Percentiles rank a stretch among this genome's conserved stretches.
Evolutionary conservation across 345 rosid genomes (phyloP).

Genomic region (Ceriops tagal): DNA sequence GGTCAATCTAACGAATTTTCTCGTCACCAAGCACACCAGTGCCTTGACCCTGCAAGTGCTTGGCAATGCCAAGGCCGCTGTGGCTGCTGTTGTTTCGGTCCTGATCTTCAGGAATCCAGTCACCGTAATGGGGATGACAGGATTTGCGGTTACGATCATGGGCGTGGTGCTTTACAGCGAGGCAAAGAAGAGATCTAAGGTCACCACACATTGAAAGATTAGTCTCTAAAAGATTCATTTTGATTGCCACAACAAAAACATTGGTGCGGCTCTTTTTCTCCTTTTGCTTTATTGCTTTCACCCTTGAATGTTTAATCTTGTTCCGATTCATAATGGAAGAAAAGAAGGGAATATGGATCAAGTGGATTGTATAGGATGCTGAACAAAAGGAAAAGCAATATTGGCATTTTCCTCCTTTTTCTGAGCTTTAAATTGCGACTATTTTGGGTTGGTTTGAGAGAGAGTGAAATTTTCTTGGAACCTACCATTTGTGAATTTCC

Average conservation of each 20-base stretch:
- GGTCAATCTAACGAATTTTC: conserved; percentile 89
- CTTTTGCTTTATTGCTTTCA: conserved; percentile 29
- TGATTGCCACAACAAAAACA: conserved; percentile 31
- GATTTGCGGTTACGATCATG: conserved; percentile 85
- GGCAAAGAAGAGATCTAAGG: conserved; percentile 99
- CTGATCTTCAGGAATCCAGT: conserved; percentile 93
- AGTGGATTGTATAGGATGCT: conserved; percentile 48
- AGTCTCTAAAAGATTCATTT: conserved; percentile 24
- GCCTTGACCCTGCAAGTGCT: conserved; percentile 93
- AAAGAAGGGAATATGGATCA: conserved; percentile 30
- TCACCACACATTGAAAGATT: conserved; percentile 40
- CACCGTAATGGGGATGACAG: conserved; percentile 83
- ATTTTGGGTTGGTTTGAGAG: conserved; percentile 29
- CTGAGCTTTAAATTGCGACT: conserved; percentile 16
- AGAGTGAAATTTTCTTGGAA: conserved; percentile 38
- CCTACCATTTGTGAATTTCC: conserved; percentile 19
- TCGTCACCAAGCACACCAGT: conserved; percentile 97
- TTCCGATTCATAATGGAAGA: conserved; percentile 23
- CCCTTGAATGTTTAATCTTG: conserved; percentile 26
- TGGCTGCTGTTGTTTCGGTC: conserved; percentile 92
- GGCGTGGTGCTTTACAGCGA: conserved; percentile 97
- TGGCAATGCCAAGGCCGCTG: conserved; percentile 99
- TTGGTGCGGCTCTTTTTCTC: conserved; percentile 32
- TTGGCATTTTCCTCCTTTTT: conserved; percentile 21
- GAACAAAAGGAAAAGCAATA: conserved; percentile 25